These are phyloP conservation scores for Gastrolobium villosum DNA, from an alignment of 306 rosid species.

Conservation along the genomic window DNA sequence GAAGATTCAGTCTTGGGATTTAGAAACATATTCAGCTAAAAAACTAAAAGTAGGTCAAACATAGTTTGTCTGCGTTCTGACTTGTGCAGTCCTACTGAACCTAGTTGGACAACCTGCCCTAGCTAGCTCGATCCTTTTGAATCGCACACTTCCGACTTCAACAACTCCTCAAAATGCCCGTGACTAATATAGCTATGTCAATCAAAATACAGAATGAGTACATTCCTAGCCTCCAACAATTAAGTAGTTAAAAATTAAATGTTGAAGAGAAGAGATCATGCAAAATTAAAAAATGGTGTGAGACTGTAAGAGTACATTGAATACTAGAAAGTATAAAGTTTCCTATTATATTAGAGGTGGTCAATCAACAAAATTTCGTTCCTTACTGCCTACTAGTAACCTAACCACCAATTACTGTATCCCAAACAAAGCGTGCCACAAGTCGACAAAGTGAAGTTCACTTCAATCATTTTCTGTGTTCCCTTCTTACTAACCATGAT, in stretches of 20 bases:
- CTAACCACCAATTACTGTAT: constrained; percentile 46
- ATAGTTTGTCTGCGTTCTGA: constrained; percentile 59
- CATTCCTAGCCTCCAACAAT: neutral
- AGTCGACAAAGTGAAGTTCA: constrained; percentile 63
- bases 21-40: constrained; percentile 50
- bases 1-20: constrained; percentile 45
- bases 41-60: constrained; percentile 37
- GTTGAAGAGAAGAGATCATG: neutral
- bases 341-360: constrained; percentile 12
- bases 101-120: constrained; percentile 46
- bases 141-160: constrained; percentile 25
- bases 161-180: constrained; percentile 49
- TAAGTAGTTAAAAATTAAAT: constrained; percentile 4
- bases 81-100: constrained; percentile 42
- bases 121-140: constrained; percentile 52
- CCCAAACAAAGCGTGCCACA: constrained; percentile 46
- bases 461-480: constrained; percentile 55
- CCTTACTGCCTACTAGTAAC: constrained; percentile 30
- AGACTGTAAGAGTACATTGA: neutral
- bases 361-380: constrained; percentile 36
- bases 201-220: constrained; percentile 15
- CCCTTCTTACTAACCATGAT: constrained; percentile 49
- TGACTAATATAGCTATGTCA: constrained; percentile 45
- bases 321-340: constrained; percentile 1
- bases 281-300: neutral